Base-by-base conservation (phyloP, 352 stramenopile species). In the Phytophthora pseudosyringae region DNA sequence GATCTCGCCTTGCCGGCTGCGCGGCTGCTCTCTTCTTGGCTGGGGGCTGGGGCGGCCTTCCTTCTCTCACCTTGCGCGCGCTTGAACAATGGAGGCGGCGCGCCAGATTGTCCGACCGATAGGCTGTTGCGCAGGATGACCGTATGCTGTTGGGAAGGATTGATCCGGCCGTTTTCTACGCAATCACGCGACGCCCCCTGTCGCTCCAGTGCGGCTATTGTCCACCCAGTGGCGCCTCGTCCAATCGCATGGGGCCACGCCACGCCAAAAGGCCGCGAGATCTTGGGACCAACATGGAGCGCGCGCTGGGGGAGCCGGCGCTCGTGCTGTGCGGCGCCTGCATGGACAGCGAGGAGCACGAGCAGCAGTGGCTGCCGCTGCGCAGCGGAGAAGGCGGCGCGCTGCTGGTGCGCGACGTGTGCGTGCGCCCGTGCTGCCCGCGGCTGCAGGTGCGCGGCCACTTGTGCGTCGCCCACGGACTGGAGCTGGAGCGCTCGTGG, bases 291-390 rank as follows among this genome's bases (percentile, higher is more conserved):
- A 63, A 50, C 41, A 76, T 90, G 48, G 66, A 71, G 46, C 76
- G 77, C 32, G 58, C 61, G 49, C 75, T 90, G 11, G 65, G 65
- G 21, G 69, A 75, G 21, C 83, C 83, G 32, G 49, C 72, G 73
- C 81, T 92, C 29, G 81, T 89, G 58, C 76, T 92, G 29, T 92
- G 83, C 65, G 63, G 59, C 25, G 50, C 40, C 32, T 92, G 83
- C 51, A 71, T 83, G 48, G 51, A 75, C 0, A 58, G 60, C 29
- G 62, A 71, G 25, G 70, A 73, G 29, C 62, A 78, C 38, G 70
- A 75, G 44, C 46, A 31, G 35, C 55, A 36, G 15, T 90, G 56
- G 74, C 39, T 53, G 46, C 61, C 47, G 31, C 78, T 84, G 35
- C 59, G 62, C 5, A 69, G 45, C 21, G 61, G 55, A 15, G 59